phyloP scores from a whole-genome alignment of 441 rosid genomes.

The Erysimum cheiri region DNA sequence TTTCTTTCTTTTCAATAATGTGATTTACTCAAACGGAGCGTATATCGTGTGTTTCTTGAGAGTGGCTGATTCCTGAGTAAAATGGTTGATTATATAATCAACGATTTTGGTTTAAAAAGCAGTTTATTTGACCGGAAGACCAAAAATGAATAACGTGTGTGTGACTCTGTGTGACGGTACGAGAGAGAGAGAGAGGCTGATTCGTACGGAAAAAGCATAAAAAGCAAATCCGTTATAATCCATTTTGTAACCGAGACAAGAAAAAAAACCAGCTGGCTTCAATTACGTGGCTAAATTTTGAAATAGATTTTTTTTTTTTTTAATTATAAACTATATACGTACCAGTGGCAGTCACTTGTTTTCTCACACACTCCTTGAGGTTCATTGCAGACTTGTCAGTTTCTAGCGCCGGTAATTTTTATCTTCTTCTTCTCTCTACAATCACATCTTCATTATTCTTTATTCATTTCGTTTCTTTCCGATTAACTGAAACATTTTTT shows the following conservation, averaged over 20 bases:
- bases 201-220: not conserved
- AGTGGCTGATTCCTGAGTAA: no score
- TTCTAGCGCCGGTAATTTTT: not conserved
- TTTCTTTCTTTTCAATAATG: no score
- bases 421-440: not conserved
- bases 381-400: not conserved
- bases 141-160: not conserved
- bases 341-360: not conserved
- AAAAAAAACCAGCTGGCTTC: not conserved
- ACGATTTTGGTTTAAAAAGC: not conserved
- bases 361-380: not conserved
- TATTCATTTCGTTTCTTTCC: no score
- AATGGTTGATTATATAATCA: no score
- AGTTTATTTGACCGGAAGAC: not conserved
- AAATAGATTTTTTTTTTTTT: no score
- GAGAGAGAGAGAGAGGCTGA: not conserved
- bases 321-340: no score
- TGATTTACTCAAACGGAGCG: no score
- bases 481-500: no score
- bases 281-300: not conserved
- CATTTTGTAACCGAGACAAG: not conserved
- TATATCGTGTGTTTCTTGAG: no score
- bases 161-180: not conserved
- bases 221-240: no score
- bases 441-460: not conserved